Evolutionary conservation across 768 basidiomycete species (phyloP).

Genomic region (Termitomyces sp.): DNA sequence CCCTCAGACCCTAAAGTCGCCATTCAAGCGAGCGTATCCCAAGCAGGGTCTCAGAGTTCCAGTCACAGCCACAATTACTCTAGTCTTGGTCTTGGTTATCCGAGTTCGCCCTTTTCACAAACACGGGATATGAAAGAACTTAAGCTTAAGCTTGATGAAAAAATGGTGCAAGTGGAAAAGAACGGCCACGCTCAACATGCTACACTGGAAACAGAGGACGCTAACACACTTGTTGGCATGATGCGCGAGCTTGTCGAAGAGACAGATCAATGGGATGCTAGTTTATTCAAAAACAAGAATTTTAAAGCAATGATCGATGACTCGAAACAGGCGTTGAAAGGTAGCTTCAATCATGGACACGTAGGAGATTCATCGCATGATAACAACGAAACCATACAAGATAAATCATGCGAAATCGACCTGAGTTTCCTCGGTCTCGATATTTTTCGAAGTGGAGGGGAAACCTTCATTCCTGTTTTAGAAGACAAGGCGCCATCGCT

Average conservation of each 20-base stretch:
- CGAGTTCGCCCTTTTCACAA: constrained; percentile 3
- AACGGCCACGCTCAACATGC: neutral
- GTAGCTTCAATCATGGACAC: neutral
- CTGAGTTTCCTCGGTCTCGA: constrained; percentile 18
- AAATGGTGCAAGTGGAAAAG: neutral
- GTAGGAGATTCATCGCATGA: neutral
- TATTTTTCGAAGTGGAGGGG: constrained; percentile 12
- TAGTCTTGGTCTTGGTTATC: constrained; percentile 14
- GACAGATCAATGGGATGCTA: constrained; percentile 45
- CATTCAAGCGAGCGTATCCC: neutral
- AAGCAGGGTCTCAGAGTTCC: neutral
- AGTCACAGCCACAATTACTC: constrained; percentile 4
- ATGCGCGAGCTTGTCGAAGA: constrained; percentile 45
- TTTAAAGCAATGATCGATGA: constrained; percentile 39
- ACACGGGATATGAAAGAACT: neutral
- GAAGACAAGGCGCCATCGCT: constrained; percentile 1
- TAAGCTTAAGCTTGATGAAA: neutral
- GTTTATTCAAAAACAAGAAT: constrained; percentile 39
- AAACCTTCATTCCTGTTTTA: constrained; percentile 2
- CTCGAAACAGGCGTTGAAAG: constrained; percentile 15
- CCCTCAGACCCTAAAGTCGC: constrained; percentile 14
- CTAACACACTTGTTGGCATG: constrained; percentile 31
- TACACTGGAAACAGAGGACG: constrained; percentile 15
- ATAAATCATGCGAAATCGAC: constrained; percentile 17
- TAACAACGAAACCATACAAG: neutral